phyloP scores from a whole-genome alignment of 2,329 filamentous ascomycete species.

The Botrytis paeoniae region DNA sequence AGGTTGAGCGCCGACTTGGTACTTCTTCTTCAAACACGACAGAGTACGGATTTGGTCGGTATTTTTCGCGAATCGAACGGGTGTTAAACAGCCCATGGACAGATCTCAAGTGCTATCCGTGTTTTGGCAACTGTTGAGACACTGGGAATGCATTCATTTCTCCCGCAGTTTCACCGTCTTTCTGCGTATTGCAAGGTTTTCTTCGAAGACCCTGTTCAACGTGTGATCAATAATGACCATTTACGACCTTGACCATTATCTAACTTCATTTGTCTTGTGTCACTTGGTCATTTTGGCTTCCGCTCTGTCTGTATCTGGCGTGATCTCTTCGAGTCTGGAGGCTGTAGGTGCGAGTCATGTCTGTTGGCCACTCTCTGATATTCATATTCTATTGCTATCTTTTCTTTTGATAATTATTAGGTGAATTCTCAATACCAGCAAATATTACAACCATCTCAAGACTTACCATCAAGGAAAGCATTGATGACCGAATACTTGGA shows the following conservation, averaged over 20 bases:
- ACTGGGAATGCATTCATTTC: background rate
- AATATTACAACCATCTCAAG: background rate
- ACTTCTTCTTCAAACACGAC: background rate
- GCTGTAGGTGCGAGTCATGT: background rate
- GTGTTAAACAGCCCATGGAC: background rate
- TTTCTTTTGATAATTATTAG: background rate
- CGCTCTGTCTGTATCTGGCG: background rate
- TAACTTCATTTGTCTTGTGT: background rate
- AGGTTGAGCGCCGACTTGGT: background rate
- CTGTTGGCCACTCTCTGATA: background rate
- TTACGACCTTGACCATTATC: background rate
- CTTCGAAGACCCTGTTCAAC: background rate
- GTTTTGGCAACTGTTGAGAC: background rate
- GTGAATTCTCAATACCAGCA: background rate
- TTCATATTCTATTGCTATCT: background rate
- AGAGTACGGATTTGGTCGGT: background rate
- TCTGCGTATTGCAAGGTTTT: background rate
- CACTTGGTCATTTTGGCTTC: background rate
- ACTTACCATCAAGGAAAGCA: background rate
- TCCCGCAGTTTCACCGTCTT: background rate
- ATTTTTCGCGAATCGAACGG: background rate
- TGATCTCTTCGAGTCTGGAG: background rate
- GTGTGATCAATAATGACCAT: background rate
- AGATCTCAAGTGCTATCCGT: background rate
- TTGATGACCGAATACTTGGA: background rate